Conservation (phyloP, 106 monocot species). For the Triglochin maritima region DNA sequence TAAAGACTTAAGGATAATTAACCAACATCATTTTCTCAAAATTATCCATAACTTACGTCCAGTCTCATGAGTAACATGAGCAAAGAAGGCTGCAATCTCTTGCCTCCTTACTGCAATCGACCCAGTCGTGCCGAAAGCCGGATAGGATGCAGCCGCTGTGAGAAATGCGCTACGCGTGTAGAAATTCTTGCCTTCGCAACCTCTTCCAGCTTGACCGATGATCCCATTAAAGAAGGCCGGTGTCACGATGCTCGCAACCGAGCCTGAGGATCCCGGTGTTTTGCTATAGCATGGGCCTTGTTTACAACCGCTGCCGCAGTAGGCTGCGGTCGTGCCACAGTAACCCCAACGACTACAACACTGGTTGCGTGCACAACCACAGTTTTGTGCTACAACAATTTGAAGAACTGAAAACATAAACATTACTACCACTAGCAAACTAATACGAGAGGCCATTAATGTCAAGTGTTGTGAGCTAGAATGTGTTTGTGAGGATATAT, state of each 20-base stretch:
- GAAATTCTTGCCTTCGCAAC: background rate
- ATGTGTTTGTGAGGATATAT: too few relatives aligned
- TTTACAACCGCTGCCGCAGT: slow-evolving; percentile 4
- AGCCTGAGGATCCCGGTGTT: background rate
- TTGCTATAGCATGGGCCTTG: slow-evolving; percentile 2
- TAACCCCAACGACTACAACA: slow-evolving; percentile 31
- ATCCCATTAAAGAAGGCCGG: too few relatives aligned
- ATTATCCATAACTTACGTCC: background rate
- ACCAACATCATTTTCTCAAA: background rate
- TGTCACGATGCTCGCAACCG: background rate
- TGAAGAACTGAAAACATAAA: too few relatives aligned
- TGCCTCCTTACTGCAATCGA: background rate
- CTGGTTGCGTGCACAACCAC: slow-evolving; percentile 13
- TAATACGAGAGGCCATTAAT: too few relatives aligned
- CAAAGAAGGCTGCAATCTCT: slow-evolving; percentile 11
- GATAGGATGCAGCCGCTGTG: background rate
- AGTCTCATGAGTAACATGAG: slow-evolving; percentile 11
- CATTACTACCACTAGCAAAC: too few relatives aligned
- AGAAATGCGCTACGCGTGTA: background rate
- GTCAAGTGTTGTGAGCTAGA: too few relatives aligned
- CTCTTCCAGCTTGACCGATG: background rate
- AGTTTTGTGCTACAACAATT: slow-evolving; percentile 11
- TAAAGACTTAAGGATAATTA: background rate
- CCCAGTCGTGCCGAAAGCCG: background rate
- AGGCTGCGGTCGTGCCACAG: slow-evolving; percentile 16